Evolutionary conservation across 352 stramenopile genomes (phyloP), one percentile per base, ranked within the genome.

Genomic region (Pseudoperonospora humuli): DNA sequence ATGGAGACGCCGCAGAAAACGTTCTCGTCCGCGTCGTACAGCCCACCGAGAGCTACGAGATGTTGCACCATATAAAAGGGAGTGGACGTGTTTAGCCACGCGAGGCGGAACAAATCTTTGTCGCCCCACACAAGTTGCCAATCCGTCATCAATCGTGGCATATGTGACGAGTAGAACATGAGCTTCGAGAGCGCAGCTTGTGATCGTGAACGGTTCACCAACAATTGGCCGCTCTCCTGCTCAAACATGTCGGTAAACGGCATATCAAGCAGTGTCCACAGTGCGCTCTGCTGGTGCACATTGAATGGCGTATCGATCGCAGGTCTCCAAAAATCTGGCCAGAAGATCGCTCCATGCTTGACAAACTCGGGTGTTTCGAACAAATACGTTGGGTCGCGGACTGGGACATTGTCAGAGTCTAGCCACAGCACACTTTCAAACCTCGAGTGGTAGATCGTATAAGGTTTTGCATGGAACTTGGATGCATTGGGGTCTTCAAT

Each of bases 161-260:
- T 45, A 25, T 85, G 66, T 3, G 62, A 66, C 25, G 76, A 65
- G 54, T 87, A 91, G 39, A 87, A 89, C 76, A 87, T 85, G 50
- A 91, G 72, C 46, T 79, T 86, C 29, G 69, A 56, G 2, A 90
- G 51, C 20, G 80, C 76, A 0, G 31, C 35, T 9, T 50, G 37
- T 3, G 57, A 59, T 8, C 56, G 46, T 17, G 59, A 59, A 2
- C 70, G 65, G 49, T 93, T 76, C 23, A 93, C 61, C 10, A 93
- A 44, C 14, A 90, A 29, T 42, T 93, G 81, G 0, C 77, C 81
- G 33, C 69, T 86, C 35, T 93, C 80, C 45, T 90, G 77, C 53
- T 93, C 80, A 49, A 85, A 89, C 80, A 93, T 93, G 33, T 93
- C 72, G 6, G 69, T 72, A 59, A 88, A 93, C 14, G 77, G 78